Percentiles rank a stretch among this genome's conserved stretches.
Evolutionary conservation across 306 rosid genomes (phyloP).

Genomic region (Nissolia schottii): DNA sequence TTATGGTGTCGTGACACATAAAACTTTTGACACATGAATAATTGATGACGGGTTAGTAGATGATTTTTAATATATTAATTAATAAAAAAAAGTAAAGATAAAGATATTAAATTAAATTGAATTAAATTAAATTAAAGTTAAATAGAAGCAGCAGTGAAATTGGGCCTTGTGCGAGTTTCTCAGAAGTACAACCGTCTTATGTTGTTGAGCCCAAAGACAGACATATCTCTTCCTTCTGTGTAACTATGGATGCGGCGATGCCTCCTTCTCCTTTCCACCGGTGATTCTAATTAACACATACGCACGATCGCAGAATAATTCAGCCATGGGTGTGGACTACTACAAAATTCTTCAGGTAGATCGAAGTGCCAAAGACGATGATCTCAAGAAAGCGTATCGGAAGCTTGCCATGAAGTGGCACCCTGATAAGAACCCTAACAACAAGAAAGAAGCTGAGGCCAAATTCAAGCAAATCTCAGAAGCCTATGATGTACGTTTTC

Average conservation of each 20-base stretch:
- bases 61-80: too few species aligned
- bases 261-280: background rate
- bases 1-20: too few species aligned
- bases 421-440: constrained; percentile 59
- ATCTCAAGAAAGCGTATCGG: constrained; percentile 77
- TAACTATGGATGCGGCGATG: background rate
- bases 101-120: background rate
- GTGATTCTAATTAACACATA: background rate
- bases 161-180: background rate
- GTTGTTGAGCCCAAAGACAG: constrained; percentile 1
- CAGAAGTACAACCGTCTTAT: background rate
- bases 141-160: background rate
- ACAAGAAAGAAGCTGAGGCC: constrained; percentile 77
- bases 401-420: constrained; percentile 69
- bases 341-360: constrained; percentile 90
- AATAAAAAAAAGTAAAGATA: too few species aligned
- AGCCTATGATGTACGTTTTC: constrained; percentile 69
- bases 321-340: constrained; percentile 82
- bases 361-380: constrained; percentile 74
- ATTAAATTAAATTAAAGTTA: background rate
- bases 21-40: too few species aligned
- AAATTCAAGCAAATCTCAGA: constrained; percentile 92
- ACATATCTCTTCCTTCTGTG: background rate
- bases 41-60: too few species aligned
- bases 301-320: background rate